These are phyloP conservation scores for Podospora anserina DNA, from an alignment of 495 filamentous ascomycete species.

Conservation along the genomic window DNA sequence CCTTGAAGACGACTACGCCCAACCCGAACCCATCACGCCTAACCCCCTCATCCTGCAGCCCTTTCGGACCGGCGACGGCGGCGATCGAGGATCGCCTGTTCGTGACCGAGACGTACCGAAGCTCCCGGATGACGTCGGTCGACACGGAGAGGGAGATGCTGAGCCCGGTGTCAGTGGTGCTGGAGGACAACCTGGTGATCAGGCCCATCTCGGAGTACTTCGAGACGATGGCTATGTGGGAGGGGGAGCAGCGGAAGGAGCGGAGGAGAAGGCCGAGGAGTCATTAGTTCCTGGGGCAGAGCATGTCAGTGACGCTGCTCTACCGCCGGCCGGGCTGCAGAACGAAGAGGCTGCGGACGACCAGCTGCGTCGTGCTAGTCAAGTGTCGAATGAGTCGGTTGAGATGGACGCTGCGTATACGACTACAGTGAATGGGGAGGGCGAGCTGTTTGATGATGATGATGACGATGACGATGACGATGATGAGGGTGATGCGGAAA, in stretches of 20 bases:
- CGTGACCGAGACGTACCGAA: conserved; percentile 10
- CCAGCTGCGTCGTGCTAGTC: conserved; percentile 15
- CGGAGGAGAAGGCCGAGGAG: not conserved
- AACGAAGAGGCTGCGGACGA: not conserved
- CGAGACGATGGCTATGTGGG: not conserved
- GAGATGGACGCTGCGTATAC: conserved; percentile 20
- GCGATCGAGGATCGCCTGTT: conserved; percentile 1
- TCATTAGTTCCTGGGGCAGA: not conserved
- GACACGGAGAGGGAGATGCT: not conserved
- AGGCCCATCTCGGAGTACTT: conserved; percentile 4
- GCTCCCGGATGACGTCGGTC: not conserved
- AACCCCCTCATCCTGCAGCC: conserved; percentile 3
- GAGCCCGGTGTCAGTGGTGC: conserved; percentile 4
- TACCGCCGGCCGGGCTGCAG: not conserved
- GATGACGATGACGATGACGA: not conserved
- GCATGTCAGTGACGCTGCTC: not conserved
- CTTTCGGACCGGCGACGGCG: not conserved
- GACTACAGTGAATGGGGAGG: conserved; percentile 28
- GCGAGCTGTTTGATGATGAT: conserved; percentile 24
- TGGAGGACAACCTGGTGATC: conserved; percentile 7
- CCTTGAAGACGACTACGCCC: not conserved
- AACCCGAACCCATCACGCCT: not conserved
- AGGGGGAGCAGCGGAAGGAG: not conserved
- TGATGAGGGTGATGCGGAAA: not conserved
- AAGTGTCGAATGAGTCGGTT: conserved; percentile 9